Evolutionary conservation across 345 rosid genomes (phyloP), one percentile per base, ranked within the genome.

Genomic region (Barbarea vulgaris): DNA sequence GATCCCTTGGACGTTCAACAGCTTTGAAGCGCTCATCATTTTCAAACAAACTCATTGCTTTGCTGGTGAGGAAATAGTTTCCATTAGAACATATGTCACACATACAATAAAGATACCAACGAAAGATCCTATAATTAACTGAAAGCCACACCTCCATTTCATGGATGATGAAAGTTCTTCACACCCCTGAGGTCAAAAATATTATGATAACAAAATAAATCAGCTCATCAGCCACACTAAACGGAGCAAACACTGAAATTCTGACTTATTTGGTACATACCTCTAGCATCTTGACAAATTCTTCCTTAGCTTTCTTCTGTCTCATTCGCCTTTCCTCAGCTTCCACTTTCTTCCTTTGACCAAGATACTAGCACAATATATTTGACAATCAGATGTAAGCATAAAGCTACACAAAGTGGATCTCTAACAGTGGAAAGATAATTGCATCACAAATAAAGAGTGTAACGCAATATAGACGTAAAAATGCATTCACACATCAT

Each of bases 221-320:
- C 63, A 73, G 69, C 64, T 3, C 19, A 27, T 36, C 10, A 59
- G 46, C 25, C 52, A 63, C 48, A 63, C 33, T 36, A 54, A 37
- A 47, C 55, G 8, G 58, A 64, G 36, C 28, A 57, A 62, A 59
- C n/a, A 36, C 18, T n/a, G 21, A 64, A 61, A 72, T 21, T 56
- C 17, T 71, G 31, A 64, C 64, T 46, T 34, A 19, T 51, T 34
- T 42, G 46, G 66, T 75, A 83, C 86, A 69, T 85, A 93, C 98
- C 84, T 95, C 99, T 72, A 95, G 80, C 99, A 95, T 95, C 83
- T 87, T 92, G 19, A 87, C 83, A 78, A 88, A 95, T 67, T 89
- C 97, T 81, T 90, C 98, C 39, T 91, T 84, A 13, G 99, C 97
- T 81, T 93, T 88, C 85, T 92, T 95, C 89, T 90, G 99, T 78